Percentiles rank a stretch among this genome's conserved stretches.
These are phyloP conservation scores for Botryotinia convoluta DNA, from an alignment of 2,329 filamentous ascomycete species.

Conservation along the genomic window DNA sequence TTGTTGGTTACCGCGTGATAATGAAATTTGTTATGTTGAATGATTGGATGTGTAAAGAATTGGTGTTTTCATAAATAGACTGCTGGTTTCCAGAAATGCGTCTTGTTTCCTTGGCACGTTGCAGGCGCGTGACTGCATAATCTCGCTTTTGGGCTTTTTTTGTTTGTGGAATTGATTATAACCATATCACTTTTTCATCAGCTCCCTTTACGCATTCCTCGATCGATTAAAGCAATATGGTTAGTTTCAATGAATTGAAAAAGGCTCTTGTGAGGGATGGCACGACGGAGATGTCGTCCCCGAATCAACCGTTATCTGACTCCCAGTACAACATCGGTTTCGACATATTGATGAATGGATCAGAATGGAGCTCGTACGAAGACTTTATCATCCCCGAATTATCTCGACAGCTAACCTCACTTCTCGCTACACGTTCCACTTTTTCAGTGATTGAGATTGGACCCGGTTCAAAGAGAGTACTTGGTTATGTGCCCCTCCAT, in stretches of 20 bases:
- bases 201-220: no score
- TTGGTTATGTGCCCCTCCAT: slow-evolving; percentile 47
- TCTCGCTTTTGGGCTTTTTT: not conserved
- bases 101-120: not conserved
- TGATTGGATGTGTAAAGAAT: not conserved
- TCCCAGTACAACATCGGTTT: slow-evolving; percentile 28
- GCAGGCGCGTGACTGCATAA: not conserved
- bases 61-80: not conserved
- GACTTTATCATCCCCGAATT: slow-evolving; percentile 33
- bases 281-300: slow-evolving; percentile 17
- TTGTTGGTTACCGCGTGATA: no score
- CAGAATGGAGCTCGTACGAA: slow-evolving; percentile 29
- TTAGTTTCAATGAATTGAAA: slow-evolving; percentile 26
- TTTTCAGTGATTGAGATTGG: slow-evolving; percentile 60
- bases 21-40: no score
- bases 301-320: slow-evolving; percentile 26
- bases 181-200: not conserved
- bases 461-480: slow-evolving; percentile 54
- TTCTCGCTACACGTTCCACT: slow-evolving; percentile 42
- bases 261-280: slow-evolving; percentile 24
- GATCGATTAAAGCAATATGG: slow-evolving; percentile 23
- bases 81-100: not conserved
- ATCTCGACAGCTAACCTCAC: slow-evolving; percentile 30
- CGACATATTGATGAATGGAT: slow-evolving; percentile 25
- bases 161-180: not conserved